phyloP scores from a whole-genome alignment of 305 asterid species.

The Lippia alba region DNA sequence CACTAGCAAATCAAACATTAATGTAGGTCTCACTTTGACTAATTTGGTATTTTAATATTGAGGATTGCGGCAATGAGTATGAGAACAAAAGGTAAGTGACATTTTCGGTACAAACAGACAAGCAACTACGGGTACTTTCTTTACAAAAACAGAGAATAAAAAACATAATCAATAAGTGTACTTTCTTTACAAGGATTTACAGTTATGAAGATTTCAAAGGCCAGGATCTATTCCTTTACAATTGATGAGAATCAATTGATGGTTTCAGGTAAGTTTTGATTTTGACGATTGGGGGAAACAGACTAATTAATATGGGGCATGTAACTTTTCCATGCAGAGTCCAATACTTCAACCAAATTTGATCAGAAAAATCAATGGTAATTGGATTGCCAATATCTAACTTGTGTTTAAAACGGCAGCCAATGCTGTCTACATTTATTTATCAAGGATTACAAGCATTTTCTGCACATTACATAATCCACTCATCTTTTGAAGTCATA shows the following conservation, averaged over 20 bases:
- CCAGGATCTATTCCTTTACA: neutral
- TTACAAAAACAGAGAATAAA: neutral
- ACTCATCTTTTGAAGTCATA: neutral
- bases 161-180: neutral
- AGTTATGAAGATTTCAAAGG: neutral
- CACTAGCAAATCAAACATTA: neutral
- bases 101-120: neutral
- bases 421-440: neutral
- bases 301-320: slow-evolving; percentile 4
- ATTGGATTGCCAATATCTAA: slow-evolving; percentile 14
- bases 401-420: neutral
- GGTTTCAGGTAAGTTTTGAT: slow-evolving; percentile 13
- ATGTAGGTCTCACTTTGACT: neutral
- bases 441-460: neutral
- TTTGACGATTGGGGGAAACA: neutral
- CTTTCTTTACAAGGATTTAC: neutral
- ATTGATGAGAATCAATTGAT: neutral
- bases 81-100: neutral
- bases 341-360: slow-evolving; percentile 3
- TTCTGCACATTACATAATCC: neutral
- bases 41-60: neutral
- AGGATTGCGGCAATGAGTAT: neutral
- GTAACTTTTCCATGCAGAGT: neutral
- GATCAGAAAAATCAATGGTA: neutral
- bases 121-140: neutral